Evolutionary conservation across 2,329 filamentous ascomycete genomes (phyloP).

Genomic region (Trichoderma gracile): DNA sequence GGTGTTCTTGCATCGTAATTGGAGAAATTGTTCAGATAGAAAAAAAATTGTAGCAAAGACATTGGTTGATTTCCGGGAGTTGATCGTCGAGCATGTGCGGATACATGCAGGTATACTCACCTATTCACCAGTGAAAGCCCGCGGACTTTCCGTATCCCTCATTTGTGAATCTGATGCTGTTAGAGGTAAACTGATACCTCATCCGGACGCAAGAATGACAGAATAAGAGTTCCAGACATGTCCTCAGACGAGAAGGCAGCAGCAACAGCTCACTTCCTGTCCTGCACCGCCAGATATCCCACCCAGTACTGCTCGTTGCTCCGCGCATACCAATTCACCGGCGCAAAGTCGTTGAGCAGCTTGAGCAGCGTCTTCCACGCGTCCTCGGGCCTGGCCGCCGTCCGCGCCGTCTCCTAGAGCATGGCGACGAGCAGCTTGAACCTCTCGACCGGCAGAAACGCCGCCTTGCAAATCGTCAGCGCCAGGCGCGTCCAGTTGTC

Average conservation of each 20-base stretch:
- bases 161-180: too few relatives aligned
- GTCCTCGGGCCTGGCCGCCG: not conserved
- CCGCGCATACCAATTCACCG: conserved; percentile 7
- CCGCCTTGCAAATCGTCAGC: conserved; percentile 26
- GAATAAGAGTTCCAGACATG: too few relatives aligned
- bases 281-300: conserved; percentile 1
- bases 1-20: too few relatives aligned
- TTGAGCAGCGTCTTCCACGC: conserved; percentile 21
- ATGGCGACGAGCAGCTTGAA: conserved; percentile 22
- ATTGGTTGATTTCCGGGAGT: too few relatives aligned
- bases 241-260: not conserved
- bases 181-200: too few relatives aligned
- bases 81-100: too few relatives aligned
- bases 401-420: conserved; percentile 14
- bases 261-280: not conserved
- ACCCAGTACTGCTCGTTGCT: conserved; percentile 21
- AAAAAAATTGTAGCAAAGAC: too few relatives aligned
- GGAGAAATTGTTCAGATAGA: too few relatives aligned
- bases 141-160: too few relatives aligned
- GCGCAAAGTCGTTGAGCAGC: conserved; percentile 17
- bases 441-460: conserved; percentile 18
- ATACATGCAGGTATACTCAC: too few relatives aligned
- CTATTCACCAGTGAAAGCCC: too few relatives aligned
- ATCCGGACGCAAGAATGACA: too few relatives aligned
- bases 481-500: conserved; percentile 26